Evolutionary conservation across 352 stramenopile genomes (phyloP).

Genomic region (Halophytophthora batemanensis): DNA sequence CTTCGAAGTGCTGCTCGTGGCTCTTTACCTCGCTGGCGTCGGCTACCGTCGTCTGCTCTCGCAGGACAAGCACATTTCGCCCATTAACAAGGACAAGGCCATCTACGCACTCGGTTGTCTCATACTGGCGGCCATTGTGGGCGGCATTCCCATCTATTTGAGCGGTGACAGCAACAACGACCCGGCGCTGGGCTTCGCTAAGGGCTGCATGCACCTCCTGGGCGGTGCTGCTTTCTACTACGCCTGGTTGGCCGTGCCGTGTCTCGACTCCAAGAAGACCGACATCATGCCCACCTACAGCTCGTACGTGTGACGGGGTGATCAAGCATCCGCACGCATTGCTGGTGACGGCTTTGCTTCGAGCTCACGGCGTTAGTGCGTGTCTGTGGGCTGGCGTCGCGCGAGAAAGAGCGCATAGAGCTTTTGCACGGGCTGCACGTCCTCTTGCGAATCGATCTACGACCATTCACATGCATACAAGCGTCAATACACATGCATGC

Average conservation of each 20-base stretch:
- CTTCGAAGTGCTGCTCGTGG: constrained; percentile 69
- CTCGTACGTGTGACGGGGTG: constrained; percentile 39
- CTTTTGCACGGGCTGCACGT: constrained; percentile 30
- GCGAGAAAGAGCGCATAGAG: constrained; percentile 38
- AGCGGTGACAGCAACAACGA: constrained; percentile 31
- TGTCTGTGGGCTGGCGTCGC: constrained; percentile 9
- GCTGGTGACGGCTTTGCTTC: neutral
- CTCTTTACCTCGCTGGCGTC: constrained; percentile 50
- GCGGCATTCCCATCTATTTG: constrained; percentile 52
- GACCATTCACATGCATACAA: neutral
- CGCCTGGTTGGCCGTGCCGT: constrained; percentile 71
- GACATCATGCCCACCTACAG: constrained; percentile 73
- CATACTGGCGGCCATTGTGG: constrained; percentile 35
- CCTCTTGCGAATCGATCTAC: constrained; percentile 29
- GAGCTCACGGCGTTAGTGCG: neutral
- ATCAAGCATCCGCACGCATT: no score
- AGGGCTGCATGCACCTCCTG: constrained; percentile 67
- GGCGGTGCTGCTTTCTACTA: constrained; percentile 72
- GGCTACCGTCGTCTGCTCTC: constrained; percentile 53
- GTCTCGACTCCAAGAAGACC: constrained; percentile 81
- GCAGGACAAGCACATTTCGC: constrained; percentile 40
- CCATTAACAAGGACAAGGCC: constrained; percentile 55
- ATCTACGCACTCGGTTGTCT: constrained; percentile 47
- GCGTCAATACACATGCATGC: constrained; percentile 9
- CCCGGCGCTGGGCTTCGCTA: constrained; percentile 48